These are phyloP conservation scores for Zopfochytrium polystomum DNA, from an alignment of 371 early-diverging fungal species.

Conservation along the genomic window DNA sequence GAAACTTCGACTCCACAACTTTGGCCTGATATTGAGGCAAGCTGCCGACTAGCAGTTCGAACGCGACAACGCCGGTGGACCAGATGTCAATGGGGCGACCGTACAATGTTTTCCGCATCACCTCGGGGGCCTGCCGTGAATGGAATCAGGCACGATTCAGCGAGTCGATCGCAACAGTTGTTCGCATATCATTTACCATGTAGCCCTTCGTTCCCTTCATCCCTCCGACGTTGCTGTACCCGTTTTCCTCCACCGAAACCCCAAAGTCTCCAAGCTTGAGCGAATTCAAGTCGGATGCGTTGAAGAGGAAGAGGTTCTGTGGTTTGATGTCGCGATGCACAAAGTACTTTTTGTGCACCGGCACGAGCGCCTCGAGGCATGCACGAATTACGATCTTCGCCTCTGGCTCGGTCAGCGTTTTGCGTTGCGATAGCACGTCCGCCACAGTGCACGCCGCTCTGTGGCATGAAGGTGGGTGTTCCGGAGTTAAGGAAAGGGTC, in stretches of 20 bases:
- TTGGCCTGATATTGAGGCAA: conserved; percentile 29
- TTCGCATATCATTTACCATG: conserved; percentile 23
- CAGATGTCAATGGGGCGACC: conserved; percentile 61
- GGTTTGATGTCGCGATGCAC: conserved; percentile 40
- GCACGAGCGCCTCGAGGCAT: conserved; percentile 20
- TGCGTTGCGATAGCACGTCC: conserved; percentile 21
- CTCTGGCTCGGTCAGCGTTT: conserved; percentile 18
- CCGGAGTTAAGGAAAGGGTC: neutral
- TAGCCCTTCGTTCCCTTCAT: conserved; percentile 35
- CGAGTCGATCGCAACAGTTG: neutral
- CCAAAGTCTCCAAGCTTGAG: conserved; percentile 39
- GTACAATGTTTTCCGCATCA: conserved; percentile 43
- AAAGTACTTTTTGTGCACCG: conserved; percentile 19
- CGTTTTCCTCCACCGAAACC: conserved; percentile 32
- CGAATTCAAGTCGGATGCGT: conserved; percentile 5
- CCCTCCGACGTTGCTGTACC: conserved; percentile 30
- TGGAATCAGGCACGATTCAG: no score
- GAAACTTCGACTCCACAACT: neutral
- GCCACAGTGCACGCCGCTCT: conserved; percentile 28
- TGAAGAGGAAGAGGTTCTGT: conserved; percentile 25
- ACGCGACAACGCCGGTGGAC: conserved; percentile 54
- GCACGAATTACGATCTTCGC: conserved; percentile 27
- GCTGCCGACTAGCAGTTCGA: conserved; percentile 49
- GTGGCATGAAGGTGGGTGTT: no score
- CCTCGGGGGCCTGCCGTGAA: conserved; percentile 52